Conservation (phyloP, 176 grass and related monocot species). For the Musa itinerans region DNA sequence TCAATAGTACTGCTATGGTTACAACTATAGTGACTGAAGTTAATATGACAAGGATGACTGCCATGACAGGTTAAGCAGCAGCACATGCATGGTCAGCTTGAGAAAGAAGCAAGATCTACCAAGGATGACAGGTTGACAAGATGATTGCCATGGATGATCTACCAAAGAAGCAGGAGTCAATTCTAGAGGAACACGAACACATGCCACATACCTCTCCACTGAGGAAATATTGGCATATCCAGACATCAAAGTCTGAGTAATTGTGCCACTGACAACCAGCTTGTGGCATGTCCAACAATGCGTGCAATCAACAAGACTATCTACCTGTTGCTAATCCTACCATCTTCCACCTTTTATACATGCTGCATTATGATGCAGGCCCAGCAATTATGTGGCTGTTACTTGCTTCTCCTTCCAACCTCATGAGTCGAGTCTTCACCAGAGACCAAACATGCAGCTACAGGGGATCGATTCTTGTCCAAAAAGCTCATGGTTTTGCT, state of each 20-base stretch:
- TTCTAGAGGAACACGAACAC: not conserved
- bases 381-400: not conserved
- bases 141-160: not conserved
- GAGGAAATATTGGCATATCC: slow-evolving; percentile 1
- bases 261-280: not conserved
- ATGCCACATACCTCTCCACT: not conserved
- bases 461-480: not conserved
- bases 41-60: too few relatives aligned
- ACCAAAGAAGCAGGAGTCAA: not conserved
- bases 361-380: too few relatives aligned
- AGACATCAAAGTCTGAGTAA: slow-evolving; percentile 1
- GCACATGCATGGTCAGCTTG: too few relatives aligned
- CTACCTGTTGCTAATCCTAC: too few relatives aligned
- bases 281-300: not conserved
- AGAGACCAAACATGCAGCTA: too few relatives aligned
- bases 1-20: too few relatives aligned
- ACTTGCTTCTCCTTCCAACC: not conserved
- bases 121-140: not conserved
- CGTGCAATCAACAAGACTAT: too few relatives aligned
- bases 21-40: too few relatives aligned
- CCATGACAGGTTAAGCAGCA: too few relatives aligned
- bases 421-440: not conserved
- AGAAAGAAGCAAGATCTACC: too few relatives aligned
- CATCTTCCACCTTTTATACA: too few relatives aligned
- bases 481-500: not conserved